Evolutionary conservation across 2,329 filamentous ascomycete genomes (phyloP).

Genomic region (Fonsecaea pugnacius): DNA sequence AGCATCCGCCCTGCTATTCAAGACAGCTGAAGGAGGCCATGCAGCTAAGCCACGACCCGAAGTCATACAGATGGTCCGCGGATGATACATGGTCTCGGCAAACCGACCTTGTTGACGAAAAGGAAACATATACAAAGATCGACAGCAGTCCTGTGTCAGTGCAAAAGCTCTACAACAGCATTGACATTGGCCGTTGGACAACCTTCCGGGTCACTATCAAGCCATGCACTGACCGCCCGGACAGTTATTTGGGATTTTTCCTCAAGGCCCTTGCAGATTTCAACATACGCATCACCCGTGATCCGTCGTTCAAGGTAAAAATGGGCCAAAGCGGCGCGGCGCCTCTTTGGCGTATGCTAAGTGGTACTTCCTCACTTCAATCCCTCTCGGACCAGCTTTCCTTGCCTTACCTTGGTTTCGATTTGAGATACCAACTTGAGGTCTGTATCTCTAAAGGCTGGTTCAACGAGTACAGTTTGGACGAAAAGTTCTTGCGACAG

Average conservation of each 20-base stretch:
- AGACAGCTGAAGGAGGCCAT: slow-evolving; percentile 33
- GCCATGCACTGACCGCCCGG: background rate
- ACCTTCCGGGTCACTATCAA: slow-evolving; percentile 59
- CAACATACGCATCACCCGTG: slow-evolving; percentile 64
- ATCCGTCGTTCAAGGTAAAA: slow-evolving; percentile 50
- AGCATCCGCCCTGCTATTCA: slow-evolving; percentile 36
- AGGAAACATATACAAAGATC: slow-evolving; percentile 40
- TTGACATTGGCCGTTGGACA: slow-evolving; percentile 70
- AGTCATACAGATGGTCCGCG: slow-evolving; percentile 57
- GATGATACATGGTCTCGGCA: slow-evolving; percentile 66
- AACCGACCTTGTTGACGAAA: slow-evolving; percentile 62
- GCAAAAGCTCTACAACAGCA: slow-evolving; percentile 55
- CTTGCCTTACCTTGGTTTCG: slow-evolving; percentile 62
- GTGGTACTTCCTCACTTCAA: slow-evolving; percentile 39
- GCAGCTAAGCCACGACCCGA: slow-evolving; percentile 48
- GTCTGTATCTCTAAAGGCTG: slow-evolving; percentile 83
- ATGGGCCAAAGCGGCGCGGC: slow-evolving; percentile 48
- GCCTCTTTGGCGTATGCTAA: slow-evolving; percentile 46
- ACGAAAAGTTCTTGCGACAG: slow-evolving; percentile 66
- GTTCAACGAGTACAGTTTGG: slow-evolving; percentile 76
- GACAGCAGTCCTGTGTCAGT: slow-evolving; percentile 50
- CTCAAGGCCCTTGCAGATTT: slow-evolving; percentile 68
- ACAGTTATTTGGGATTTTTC: slow-evolving; percentile 17
- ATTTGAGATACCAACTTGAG: slow-evolving; percentile 86
- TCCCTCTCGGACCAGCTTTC: slow-evolving; percentile 29